phyloP scores from a whole-genome alignment of 2,329 filamentous ascomycete genomes.

The Neoscytalidium dimidiatum region DNA sequence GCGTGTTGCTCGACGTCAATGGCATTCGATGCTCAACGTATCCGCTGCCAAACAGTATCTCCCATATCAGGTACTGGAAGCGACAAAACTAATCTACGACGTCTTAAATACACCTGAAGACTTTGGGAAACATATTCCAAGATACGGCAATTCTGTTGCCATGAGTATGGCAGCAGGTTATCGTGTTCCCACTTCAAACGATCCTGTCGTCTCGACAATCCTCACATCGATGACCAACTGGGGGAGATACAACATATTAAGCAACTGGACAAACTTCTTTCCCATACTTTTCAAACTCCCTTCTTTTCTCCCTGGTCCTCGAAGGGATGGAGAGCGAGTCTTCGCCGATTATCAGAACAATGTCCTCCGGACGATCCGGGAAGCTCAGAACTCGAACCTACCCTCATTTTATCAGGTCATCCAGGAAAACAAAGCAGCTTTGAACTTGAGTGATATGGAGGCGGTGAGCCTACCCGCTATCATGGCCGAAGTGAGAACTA shows the following conservation, averaged over 20 bases:
- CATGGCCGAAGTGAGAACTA: neutral
- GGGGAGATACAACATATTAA: neutral
- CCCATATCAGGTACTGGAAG: slow-evolving; percentile 15
- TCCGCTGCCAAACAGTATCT: slow-evolving; percentile 15
- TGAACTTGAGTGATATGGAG: neutral
- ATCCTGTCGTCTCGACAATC: neutral
- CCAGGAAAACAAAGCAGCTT: neutral
- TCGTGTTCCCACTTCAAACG: neutral
- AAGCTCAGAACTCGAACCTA: neutral
- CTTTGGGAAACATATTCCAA: neutral
- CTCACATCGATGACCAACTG: neutral
- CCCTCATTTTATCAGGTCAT: neutral
- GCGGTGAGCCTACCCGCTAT: neutral
- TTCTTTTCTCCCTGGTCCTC: neutral
- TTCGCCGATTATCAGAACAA: neutral
- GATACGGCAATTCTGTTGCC: neutral
- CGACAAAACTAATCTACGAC: neutral
- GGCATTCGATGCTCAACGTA: slow-evolving; percentile 7
- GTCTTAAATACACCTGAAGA: neutral
- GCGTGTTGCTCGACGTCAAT: slow-evolving; percentile 11
- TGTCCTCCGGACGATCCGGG: neutral
- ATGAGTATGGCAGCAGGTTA: neutral
- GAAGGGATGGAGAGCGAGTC: no score
- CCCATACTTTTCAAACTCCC: neutral
- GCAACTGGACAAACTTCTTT: neutral